These are phyloP conservation scores for Cystofilobasidium macerans DNA, from an alignment of 768 basidiomycete genomes.

Conservation along the genomic window DNA sequence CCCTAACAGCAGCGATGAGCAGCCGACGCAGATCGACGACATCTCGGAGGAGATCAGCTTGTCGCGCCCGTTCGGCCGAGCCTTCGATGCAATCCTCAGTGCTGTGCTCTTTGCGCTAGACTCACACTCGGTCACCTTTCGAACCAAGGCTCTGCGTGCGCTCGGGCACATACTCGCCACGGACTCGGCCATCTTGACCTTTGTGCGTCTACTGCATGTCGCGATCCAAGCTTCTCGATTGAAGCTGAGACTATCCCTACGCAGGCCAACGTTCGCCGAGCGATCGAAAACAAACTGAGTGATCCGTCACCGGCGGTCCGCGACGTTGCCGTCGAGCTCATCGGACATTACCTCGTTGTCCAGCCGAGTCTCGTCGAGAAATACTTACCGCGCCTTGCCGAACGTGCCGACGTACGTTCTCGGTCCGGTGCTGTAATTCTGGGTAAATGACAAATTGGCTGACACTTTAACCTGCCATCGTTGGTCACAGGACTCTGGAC, in stretches of 20 bases:
- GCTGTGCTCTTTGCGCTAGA: slow-evolving; percentile 70
- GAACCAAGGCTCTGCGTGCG: slow-evolving; percentile 84
- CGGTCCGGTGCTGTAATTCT: no score
- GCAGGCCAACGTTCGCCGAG: slow-evolving; percentile 65
- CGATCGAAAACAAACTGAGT: slow-evolving; percentile 78
- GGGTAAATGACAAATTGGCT: neutral
- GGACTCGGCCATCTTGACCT: slow-evolving; percentile 68
- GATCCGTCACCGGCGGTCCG: slow-evolving; percentile 91
- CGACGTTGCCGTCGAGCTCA: slow-evolving; percentile 90
- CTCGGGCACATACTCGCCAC: slow-evolving; percentile 80
- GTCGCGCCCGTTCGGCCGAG: slow-evolving; percentile 32
- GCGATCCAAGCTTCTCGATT: neutral
- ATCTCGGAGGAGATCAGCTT: slow-evolving; percentile 20
- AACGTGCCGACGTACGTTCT: slow-evolving; percentile 75
- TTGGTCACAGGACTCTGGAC: slow-evolving; percentile 67
- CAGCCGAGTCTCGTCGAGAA: slow-evolving; percentile 75
- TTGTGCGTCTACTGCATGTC: slow-evolving; percentile 44
- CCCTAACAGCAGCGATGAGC: neutral
- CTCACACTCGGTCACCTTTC: slow-evolving; percentile 76
- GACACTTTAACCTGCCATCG: neutral
- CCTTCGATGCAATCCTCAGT: slow-evolving; percentile 72
- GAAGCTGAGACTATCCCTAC: neutral
- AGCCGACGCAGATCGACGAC: slow-evolving; percentile 1
- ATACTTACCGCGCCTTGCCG: slow-evolving; percentile 78
- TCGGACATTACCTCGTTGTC: slow-evolving; percentile 93